Conservation (phyloP, 2,329 filamentous ascomycete genomes). For the Aspergillus transmontanensis region DNA sequence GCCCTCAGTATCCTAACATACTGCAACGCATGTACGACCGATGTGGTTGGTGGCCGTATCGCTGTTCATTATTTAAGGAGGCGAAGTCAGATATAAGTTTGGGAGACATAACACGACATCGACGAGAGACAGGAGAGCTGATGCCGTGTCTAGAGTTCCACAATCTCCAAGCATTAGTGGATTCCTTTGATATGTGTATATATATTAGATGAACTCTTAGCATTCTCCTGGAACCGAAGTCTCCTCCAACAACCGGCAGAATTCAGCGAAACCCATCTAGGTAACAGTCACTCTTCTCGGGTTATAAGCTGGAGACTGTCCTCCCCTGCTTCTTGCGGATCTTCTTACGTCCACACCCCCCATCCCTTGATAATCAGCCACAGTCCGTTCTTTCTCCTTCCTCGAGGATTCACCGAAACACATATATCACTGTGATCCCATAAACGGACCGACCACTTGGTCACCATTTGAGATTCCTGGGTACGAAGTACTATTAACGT, state of each 20-base stretch:
- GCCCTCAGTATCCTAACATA: constrained; percentile 1
- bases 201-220: constrained; percentile 2
- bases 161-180: constrained; percentile 9
- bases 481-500: neutral
- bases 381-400: neutral
- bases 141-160: constrained; percentile 15
- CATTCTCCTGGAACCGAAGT: neutral
- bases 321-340: neutral
- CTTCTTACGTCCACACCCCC: neutral
- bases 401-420: neutral
- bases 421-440: neutral
- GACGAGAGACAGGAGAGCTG: constrained; percentile 4
- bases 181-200: neutral
- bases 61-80: constrained; percentile 22
- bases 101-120: neutral
- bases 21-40: constrained; percentile 8
- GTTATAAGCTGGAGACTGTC: neutral
- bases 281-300: neutral
- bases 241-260: neutral
- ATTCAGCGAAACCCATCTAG: neutral
- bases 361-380: neutral
- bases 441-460: neutral
- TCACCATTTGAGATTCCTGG: neutral
- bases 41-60: constrained; percentile 20
- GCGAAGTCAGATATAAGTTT: constrained; percentile 17